Conservation (phyloP, 805 yeast species). For the Myxozyma neglecta region DNA sequence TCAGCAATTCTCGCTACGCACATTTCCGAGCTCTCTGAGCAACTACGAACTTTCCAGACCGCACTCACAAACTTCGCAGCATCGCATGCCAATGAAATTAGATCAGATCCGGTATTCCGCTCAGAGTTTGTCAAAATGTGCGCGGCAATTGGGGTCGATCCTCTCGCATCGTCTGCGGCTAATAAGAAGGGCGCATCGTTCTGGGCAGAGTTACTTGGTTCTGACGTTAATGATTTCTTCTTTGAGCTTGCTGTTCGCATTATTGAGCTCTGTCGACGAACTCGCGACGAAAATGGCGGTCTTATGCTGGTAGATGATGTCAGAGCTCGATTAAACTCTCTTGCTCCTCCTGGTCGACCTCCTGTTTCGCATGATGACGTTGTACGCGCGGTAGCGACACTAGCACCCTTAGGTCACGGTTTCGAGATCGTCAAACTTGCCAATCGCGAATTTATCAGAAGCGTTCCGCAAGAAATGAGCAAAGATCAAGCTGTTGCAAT, state of each 20-base stretch:
- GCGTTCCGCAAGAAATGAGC: constrained; percentile 62
- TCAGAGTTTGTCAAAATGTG: constrained; percentile 75
- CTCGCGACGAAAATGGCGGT: constrained; percentile 79
- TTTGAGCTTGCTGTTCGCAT: constrained; percentile 70
- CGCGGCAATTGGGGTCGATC: constrained; percentile 79
- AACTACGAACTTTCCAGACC: constrained; percentile 71
- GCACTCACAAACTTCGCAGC: constrained; percentile 73
- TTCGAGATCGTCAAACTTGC: constrained; percentile 62
- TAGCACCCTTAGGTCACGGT: constrained; percentile 67
- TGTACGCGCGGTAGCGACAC: constrained; percentile 52
- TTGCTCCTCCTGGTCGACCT: background rate
- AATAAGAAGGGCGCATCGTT: constrained; percentile 38
- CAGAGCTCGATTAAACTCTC: constrained; percentile 36
- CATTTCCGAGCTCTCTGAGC: constrained; percentile 63
- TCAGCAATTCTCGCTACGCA: constrained; percentile 53
- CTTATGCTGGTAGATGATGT: constrained; percentile 63
- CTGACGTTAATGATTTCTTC: constrained; percentile 53
- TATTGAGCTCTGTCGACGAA: constrained; percentile 71
- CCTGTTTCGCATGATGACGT: constrained; percentile 52
- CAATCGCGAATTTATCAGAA: constrained; percentile 55
- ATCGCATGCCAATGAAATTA: constrained; percentile 68
- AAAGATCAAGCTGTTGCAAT: constrained; percentile 69
- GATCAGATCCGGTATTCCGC: constrained; percentile 62
- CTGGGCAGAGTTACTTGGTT: constrained; percentile 42
- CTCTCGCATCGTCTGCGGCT: constrained; percentile 48